Evolutionary conservation across 179 eudicot genomes (phyloP).

Genomic region (Spinacia oleracea): DNA sequence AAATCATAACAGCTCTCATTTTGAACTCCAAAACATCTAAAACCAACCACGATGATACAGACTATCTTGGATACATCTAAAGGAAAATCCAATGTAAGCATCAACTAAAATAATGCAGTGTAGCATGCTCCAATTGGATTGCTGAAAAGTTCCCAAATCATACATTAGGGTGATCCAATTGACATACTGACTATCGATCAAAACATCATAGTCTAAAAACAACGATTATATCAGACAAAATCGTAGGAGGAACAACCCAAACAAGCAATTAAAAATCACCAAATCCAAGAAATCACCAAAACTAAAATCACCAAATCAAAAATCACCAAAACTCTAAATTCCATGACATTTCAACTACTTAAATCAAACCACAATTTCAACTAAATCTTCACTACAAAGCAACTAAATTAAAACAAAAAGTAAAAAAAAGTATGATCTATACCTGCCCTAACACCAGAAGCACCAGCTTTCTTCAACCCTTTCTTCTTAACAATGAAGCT

Average conservation of each 20-base stretch:
- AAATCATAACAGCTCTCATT: not conserved
- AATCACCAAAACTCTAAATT: no score
- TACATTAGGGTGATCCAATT: no score
- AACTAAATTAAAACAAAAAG: not conserved
- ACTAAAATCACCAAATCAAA: not conserved
- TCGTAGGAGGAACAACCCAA: not conserved
- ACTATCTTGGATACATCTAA: not conserved
- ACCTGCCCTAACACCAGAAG: conserved; percentile 90
- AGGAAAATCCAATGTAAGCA: no score
- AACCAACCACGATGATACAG: not conserved
- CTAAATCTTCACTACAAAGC: not conserved
- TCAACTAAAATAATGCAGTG: no score
- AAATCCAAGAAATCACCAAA: not conserved
- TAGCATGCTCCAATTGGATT: no score
- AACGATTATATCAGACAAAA: not conserved
- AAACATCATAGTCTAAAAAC: no score
- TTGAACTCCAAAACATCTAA: not conserved
- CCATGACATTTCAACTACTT: no score
- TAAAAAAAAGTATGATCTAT: not conserved
- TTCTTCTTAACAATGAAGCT: conserved; percentile 95
- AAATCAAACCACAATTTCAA: not conserved
- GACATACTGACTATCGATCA: no score
- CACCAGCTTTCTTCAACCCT: conserved; percentile 89
- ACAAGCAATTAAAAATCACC: not conserved
- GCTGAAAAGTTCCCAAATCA: no score